Base-by-base conservation (phyloP, 2,329 filamentous ascomycete species). In the Thielaviopsis euricoi region DNA sequence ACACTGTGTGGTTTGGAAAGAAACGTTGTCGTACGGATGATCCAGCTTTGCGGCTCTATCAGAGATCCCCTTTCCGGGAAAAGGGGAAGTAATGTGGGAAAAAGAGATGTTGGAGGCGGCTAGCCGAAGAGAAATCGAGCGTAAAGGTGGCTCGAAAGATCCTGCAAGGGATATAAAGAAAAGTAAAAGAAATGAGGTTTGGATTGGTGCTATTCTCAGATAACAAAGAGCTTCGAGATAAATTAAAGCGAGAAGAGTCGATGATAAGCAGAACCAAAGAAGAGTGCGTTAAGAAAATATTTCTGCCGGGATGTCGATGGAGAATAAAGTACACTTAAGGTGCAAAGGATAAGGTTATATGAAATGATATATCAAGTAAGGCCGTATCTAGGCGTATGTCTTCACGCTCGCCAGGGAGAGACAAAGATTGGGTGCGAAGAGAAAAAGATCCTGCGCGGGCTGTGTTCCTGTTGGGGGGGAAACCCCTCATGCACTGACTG, bases 401-500 rank as follows among this genome's bases (percentile, higher is more conserved):
- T 43, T 43, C 37, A 43, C 37, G 37, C 37, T 43, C 37, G 37
- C 37, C 17, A 43, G 37, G 37, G 37, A 43, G 37, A 43, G 37
- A 43, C 37, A 43, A 43, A 43, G 37, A 43, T 43, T 43, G 13
- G 37, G 37, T 57, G 55, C 55, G 55, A 57, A 57, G 55, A 57
- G 55, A 52, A 57, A 40, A 57, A 43, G 50, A 52, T 57, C 51
- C 55, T 57, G 55, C 55, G 55, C 55, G 48, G 48, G 48, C 58
- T 60, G 52, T 54, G 52, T 60, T 60, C 46, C 46, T 25, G 53
- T 37, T 55, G 37, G 58, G 58, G 56, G 58, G 53, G 43, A 40
- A 49, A 57, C 58, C 58, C 58, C 58, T 60, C 58, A 60, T 60
- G 29, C 58, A 58, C 51, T 19, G 46, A 48, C 3, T 25, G 21